These are phyloP conservation scores for Hippophae gyantsensis DNA, from an alignment of 306 rosid genomes.

Conservation along the genomic window DNA sequence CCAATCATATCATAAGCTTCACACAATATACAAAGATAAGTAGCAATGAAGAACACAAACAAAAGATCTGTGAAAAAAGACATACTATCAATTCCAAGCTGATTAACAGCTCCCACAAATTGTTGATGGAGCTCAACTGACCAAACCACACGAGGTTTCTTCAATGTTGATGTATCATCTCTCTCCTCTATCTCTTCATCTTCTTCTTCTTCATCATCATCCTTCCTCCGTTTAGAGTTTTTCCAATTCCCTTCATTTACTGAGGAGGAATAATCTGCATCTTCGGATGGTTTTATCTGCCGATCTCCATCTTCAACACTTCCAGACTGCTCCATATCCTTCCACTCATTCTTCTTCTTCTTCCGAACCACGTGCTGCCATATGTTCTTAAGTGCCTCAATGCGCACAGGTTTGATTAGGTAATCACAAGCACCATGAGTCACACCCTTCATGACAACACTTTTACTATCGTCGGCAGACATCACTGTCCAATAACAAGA, in stretches of 20 bases:
- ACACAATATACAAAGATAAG: neutral
- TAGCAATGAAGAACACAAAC: slow-evolving; percentile 1
- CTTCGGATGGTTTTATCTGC: slow-evolving; percentile 60
- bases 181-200: slow-evolving; percentile 60
- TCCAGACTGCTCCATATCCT: slow-evolving; percentile 82
- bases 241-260: slow-evolving; percentile 92
- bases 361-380: slow-evolving; percentile 99
- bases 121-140: slow-evolving; percentile 99
- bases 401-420: slow-evolving; percentile 84
- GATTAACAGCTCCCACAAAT: slow-evolving; percentile 94
- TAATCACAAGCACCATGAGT: slow-evolving; percentile 99
- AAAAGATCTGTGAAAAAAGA: slow-evolving; percentile 15
- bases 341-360: slow-evolving; percentile 80
- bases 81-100: slow-evolving; percentile 94
- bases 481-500: slow-evolving; percentile 54
- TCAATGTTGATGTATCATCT: slow-evolving; percentile 76
- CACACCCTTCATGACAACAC: slow-evolving; percentile 94
- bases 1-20: no score
- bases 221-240: slow-evolving; percentile 75
- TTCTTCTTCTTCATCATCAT: slow-evolving; percentile 69
- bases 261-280: slow-evolving; percentile 87
- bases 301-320: slow-evolving; percentile 93
- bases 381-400: slow-evolving; percentile 90
- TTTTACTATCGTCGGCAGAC: slow-evolving; percentile 86
- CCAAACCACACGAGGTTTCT: slow-evolving; percentile 99